Percentiles rank a stretch among this genome's conserved stretches.
Conservation (phyloP, 495 filamentous ascomycete genomes). For the Podospora pseudocomata region DNA sequence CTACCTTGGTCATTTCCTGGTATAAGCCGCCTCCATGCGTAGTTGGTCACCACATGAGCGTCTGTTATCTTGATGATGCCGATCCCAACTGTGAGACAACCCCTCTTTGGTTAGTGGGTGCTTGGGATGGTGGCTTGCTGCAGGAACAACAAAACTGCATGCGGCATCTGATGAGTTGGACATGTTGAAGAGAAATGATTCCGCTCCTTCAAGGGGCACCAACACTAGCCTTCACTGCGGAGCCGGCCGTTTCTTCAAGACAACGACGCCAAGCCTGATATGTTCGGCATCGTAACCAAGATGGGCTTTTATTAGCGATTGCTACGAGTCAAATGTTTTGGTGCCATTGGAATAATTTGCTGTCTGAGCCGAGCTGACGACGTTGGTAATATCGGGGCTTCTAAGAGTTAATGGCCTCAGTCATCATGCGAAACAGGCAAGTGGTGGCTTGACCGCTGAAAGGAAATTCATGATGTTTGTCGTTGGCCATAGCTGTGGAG, state of each 20-base stretch:
- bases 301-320: not conserved
- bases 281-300: constrained; percentile 1
- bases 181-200: constrained; percentile 4
- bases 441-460: not conserved
- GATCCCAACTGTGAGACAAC: constrained; percentile 9
- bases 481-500: too few species aligned
- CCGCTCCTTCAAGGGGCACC: constrained; percentile 15
- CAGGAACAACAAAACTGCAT: not conserved
- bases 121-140: constrained; percentile 4
- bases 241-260: constrained; percentile 1
- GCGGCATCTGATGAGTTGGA: not conserved
- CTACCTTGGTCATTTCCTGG: constrained; percentile 1
- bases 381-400: not conserved
- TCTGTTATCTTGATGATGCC: not conserved
- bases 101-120: constrained; percentile 1
- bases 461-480: not conserved
- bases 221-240: constrained; percentile 7
- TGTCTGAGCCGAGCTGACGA: not conserved
- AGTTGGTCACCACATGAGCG: not conserved
- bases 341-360: not conserved
- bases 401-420: not conserved
- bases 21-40: constrained; percentile 1
- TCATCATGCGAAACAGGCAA: not conserved
- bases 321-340: not conserved
- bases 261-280: constrained; percentile 11